Percentiles rank a stretch among this genome's conserved stretches.
Evolutionary conservation across 306 rosid species (phyloP).

Genomic region (Sindora glabra): DNA sequence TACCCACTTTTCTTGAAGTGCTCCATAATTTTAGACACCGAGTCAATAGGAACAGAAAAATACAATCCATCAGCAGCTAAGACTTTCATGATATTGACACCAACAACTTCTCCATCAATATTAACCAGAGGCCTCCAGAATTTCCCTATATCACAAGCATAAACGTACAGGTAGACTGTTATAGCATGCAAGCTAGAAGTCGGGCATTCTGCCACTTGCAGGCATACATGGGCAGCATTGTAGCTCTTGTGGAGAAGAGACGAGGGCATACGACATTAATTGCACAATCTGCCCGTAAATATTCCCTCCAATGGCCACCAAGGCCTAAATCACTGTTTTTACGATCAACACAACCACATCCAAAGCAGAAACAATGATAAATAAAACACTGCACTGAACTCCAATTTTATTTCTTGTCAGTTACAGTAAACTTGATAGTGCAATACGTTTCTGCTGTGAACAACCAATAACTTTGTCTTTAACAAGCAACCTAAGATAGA

Average conservation of each 20-base stretch:
- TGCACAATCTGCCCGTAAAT: constrained; percentile 80
- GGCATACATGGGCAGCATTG: not conserved
- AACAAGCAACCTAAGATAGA: not conserved
- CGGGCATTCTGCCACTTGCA: not conserved
- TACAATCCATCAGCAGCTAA: constrained; percentile 67
- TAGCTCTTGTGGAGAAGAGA: constrained; percentile 8
- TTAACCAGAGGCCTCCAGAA: constrained; percentile 91
- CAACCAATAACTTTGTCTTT: too few species aligned
- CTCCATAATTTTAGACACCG: constrained; percentile 56
- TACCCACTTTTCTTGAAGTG: constrained; percentile 85
- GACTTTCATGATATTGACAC: constrained; percentile 74
- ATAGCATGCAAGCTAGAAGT: not conserved
- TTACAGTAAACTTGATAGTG: not conserved
- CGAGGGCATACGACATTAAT: constrained; percentile 43
- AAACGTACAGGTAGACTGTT: constrained; percentile 6
- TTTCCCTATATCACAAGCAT: constrained; percentile 51
- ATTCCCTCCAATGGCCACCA: constrained; percentile 66
- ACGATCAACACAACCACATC: constrained; percentile 70
- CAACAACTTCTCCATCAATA: constrained; percentile 85
- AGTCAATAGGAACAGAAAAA: constrained; percentile 81
- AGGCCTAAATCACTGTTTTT: constrained; percentile 92
- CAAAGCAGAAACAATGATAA: constrained; percentile 4
- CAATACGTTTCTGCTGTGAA: not conserved
- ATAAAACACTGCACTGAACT: not conserved
- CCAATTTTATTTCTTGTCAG: not conserved